phyloP scores from a whole-genome alignment of 371 early-diverging fungal genomes.

The Haplosporangium sp. region DNA sequence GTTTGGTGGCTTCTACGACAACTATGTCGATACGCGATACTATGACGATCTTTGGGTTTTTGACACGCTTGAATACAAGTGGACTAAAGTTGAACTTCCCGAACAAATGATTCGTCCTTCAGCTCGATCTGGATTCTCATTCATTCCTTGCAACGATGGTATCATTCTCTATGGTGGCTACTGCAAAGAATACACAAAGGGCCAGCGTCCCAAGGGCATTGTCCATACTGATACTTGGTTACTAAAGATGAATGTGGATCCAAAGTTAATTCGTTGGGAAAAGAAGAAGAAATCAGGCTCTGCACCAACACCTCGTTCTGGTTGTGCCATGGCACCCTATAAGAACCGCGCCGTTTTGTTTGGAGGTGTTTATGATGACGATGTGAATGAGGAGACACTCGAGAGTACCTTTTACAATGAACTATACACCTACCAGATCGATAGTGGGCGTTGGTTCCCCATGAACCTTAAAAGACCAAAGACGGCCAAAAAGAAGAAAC shows the following conservation, averaged over 20 bases:
- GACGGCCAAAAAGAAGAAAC: constrained; percentile 53
- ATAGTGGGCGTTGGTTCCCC: constrained; percentile 58
- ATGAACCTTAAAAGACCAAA: constrained; percentile 56
- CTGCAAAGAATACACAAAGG: constrained; percentile 67
- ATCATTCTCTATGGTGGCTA: constrained; percentile 74
- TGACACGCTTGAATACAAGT: constrained; percentile 69
- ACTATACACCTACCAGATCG: constrained; percentile 60
- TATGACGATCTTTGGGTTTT: constrained; percentile 74
- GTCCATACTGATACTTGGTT: constrained; percentile 70
- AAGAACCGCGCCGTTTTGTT: constrained; percentile 70
- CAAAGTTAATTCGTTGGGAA: constrained; percentile 67
- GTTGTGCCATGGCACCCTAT: constrained; percentile 65
- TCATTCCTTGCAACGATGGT: constrained; percentile 59
- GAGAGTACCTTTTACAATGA: constrained; percentile 68
- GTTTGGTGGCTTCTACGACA: constrained; percentile 75
- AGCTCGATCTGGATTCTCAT: constrained; percentile 70
- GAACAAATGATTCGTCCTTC: constrained; percentile 62
- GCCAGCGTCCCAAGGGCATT: constrained; percentile 63
- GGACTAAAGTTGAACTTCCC: constrained; percentile 69
- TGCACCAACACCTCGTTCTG: constrained; percentile 61
- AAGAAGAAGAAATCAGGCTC: constrained; percentile 61
- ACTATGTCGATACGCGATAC: constrained; percentile 66
- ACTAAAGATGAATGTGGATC: constrained; percentile 66
- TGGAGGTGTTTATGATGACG: constrained; percentile 70
- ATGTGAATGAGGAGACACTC: constrained; percentile 68